Evolutionary conservation across 1,284 basidiomycete genomes (phyloP), one percentile per base, ranked within the genome.

Genomic region (Heimioporus retisporus): DNA sequence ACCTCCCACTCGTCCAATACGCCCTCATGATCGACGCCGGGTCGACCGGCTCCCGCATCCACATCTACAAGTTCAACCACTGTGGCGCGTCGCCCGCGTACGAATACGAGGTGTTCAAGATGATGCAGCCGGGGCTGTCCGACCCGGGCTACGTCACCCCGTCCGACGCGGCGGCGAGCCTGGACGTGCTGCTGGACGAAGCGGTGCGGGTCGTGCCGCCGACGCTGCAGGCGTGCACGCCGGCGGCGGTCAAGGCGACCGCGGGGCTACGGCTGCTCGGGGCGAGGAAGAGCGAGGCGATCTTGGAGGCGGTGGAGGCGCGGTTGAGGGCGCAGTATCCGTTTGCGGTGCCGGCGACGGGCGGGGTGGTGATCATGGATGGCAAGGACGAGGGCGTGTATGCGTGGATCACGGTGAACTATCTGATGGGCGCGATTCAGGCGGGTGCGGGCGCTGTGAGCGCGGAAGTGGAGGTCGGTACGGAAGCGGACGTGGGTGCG

Each of bases 321-420:
- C 85, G 92, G 72, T 76, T 99, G 68, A 82, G 86, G 73, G 77
- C 79, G 16, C 82, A 84, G 67, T 99, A 93, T 76, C 92, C 93
- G 18, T 99, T 99, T 82, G 82, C 83, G 50, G 75, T 98, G 23
- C 84, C 87, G 13, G 81, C 87, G 44, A 84, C 86, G 68, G 88
- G 88, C 55, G 87, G 86, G 5, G 93, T 97, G 31, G 89, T 88
- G 62, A 92, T 98, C 71, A 98, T 99, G 97, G 96, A 99, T 73
- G 97, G 97, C 23, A 93, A 91, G 73, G 96, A 99, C 77, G 97
- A 99, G 81, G 96, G 95, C 56, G 96, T 99, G 35, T 99, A 95
- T 79, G 96, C 97, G 23, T 99, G 97, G 97, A 96, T 99, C 75
- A 98, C 97, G 16, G 95, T 95, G 69, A 99, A 99, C 82, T 99